Evolutionary conservation across 2,329 filamentous ascomycete species (phyloP).

Genomic region (Pseudogymnoascus sp.): DNA sequence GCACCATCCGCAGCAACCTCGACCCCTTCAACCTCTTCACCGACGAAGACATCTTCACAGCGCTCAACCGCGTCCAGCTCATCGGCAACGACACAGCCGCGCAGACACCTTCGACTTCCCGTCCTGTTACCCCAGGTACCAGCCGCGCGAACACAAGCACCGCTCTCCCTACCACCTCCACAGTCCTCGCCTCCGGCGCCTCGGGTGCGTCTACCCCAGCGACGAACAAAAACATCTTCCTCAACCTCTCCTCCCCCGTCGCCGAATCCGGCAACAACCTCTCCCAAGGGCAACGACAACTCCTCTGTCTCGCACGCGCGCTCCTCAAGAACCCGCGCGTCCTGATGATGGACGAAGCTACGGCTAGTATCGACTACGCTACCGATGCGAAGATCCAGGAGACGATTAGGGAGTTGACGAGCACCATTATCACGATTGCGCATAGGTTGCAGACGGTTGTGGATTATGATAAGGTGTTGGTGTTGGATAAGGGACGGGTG

Average conservation of each 20-base stretch:
- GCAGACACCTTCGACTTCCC: slow-evolving; percentile 25
- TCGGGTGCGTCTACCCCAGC: slow-evolving; percentile 30
- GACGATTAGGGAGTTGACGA: slow-evolving; percentile 85
- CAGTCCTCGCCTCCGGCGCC: slow-evolving; percentile 20
- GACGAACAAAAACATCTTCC: slow-evolving; percentile 92
- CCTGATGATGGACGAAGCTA: slow-evolving; percentile 98
- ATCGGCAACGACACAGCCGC: slow-evolving; percentile 43
- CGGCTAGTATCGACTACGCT: slow-evolving; percentile 91
- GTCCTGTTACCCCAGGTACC: slow-evolving; percentile 17
- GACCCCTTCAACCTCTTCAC: slow-evolving; percentile 87
- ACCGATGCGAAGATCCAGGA: slow-evolving; percentile 95
- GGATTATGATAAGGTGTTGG: slow-evolving; percentile 95
- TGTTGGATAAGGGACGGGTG: slow-evolving; percentile 80
- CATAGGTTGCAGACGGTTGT: slow-evolving; percentile 94
- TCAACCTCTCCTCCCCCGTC: slow-evolving; percentile 73
- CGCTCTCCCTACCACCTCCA: slow-evolving; percentile 25
- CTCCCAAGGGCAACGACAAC: slow-evolving; percentile 90
- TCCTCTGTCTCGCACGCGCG: slow-evolving; percentile 85
- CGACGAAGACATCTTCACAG: slow-evolving; percentile 82
- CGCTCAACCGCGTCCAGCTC: slow-evolving; percentile 79
- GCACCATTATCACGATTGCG: slow-evolving; percentile 94
- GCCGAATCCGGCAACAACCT: slow-evolving; percentile 89
- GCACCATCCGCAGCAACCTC: slow-evolving; percentile 83
- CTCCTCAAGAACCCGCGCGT: slow-evolving; percentile 87
- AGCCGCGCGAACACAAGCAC: slow-evolving; percentile 12